phyloP scores from a whole-genome alignment of 352 stramenopile genomes.

The Globisporangium nagaii region DNA sequence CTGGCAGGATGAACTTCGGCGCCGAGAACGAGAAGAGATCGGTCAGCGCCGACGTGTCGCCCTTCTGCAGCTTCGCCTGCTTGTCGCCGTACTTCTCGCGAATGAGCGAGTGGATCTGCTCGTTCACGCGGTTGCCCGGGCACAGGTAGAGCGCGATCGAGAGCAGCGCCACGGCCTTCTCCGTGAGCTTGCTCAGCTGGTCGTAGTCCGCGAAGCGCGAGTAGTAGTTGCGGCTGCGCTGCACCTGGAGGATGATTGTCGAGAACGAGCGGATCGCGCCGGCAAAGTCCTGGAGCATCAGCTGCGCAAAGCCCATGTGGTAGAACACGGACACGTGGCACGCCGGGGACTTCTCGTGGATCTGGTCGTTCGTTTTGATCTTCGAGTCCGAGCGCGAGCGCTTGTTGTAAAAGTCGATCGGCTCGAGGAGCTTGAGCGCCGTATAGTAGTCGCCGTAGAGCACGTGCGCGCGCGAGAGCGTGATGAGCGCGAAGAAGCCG shows the following conservation, averaged over 20 bases:
- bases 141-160: slow-evolving; percentile 88
- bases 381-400: slow-evolving; percentile 29
- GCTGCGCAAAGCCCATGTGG: slow-evolving; percentile 95
- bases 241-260: slow-evolving; percentile 87
- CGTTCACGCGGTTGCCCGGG: slow-evolving; percentile 79
- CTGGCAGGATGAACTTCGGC: slow-evolving; percentile 94
- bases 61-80: slow-evolving; percentile 80
- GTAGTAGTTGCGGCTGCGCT: slow-evolving; percentile 89
- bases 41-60: slow-evolving; percentile 70
- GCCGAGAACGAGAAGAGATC: slow-evolving; percentile 91
- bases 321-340: slow-evolving; percentile 95
- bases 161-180: slow-evolving; percentile 93
- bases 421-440: slow-evolving; percentile 89
- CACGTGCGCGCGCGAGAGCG: slow-evolving; percentile 93
- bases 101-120: slow-evolving; percentile 84
- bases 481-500: slow-evolving; percentile 95
- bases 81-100: slow-evolving; percentile 95
- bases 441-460: slow-evolving; percentile 96
- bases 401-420: slow-evolving; percentile 89
- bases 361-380: slow-evolving; percentile 61
- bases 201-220: slow-evolving; percentile 90
- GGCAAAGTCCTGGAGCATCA: slow-evolving; percentile 97
- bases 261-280: slow-evolving; percentile 88
- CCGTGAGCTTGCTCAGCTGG: slow-evolving; percentile 93
- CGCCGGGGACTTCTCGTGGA: slow-evolving; percentile 88